Conservation (phyloP, 106 monocot genomes). For the Platanthera zijinensis region DNA sequence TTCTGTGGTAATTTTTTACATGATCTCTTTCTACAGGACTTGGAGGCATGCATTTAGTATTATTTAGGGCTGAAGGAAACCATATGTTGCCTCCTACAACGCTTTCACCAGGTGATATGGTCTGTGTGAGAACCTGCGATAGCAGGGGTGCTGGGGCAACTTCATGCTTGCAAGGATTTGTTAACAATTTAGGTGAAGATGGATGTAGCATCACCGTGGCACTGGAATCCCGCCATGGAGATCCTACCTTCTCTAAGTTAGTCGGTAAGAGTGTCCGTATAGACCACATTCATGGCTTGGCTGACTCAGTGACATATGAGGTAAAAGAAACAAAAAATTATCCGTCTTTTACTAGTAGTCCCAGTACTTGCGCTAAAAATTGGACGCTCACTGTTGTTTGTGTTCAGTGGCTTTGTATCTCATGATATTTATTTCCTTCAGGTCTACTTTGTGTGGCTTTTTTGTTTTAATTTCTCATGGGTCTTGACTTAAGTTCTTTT, state of each 20-base stretch:
- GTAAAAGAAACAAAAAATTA: constrained; percentile 24
- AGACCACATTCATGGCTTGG: constrained; percentile 89
- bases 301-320: constrained; percentile 93
- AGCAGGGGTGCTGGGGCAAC: constrained; percentile 76
- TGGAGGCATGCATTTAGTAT: constrained; percentile 85
- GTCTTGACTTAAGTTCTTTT: not conserved
- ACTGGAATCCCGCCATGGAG: constrained; percentile 92
- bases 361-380: not conserved
- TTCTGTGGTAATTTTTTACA: not conserved
- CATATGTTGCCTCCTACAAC: constrained; percentile 83
- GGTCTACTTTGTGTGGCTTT: not conserved
- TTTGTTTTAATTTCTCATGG: not conserved
- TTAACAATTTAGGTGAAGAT: constrained; percentile 93
- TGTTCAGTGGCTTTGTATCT: not conserved
- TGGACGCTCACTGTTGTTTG: not conserved
- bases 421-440: not conserved
- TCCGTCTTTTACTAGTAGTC: not conserved
- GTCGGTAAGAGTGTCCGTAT: constrained; percentile 90
- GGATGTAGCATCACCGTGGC: constrained; percentile 92
- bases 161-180: constrained; percentile 86
- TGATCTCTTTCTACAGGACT: constrained; percentile 38
- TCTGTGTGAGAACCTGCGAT: constrained; percentile 82
- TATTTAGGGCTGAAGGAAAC: constrained; percentile 87
- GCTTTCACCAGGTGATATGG: constrained; percentile 89
- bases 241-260: constrained; percentile 92